Evolutionary conservation across 2,329 filamentous ascomycete genomes (phyloP).

Genomic region (Cryphonectria nitschkei): DNA sequence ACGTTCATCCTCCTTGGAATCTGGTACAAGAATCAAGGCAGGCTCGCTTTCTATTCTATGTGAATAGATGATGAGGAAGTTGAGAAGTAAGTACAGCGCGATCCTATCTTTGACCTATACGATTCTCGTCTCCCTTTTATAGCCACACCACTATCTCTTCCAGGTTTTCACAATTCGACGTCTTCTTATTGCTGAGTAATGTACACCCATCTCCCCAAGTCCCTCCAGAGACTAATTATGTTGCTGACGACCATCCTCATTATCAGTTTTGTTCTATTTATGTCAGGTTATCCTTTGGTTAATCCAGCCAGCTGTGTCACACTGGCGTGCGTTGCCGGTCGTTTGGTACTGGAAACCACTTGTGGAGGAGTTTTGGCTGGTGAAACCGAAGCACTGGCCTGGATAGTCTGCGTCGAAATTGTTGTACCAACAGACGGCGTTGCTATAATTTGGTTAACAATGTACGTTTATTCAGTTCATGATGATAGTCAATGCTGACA

Average conservation of each 20-base stretch:
- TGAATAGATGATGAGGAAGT: not conserved
- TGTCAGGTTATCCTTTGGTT: not conserved
- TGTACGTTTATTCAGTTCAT: too few relatives aligned
- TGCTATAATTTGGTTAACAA: not conserved
- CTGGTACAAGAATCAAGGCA: not conserved
- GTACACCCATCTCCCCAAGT: too few relatives aligned
- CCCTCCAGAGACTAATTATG: too few relatives aligned
- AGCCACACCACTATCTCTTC: too few relatives aligned
- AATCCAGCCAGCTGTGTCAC: not conserved
- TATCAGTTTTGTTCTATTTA: not conserved
- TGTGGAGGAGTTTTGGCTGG: not conserved
- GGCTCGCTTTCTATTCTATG: not conserved
- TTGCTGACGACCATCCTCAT: not conserved
- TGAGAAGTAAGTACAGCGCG: not conserved
- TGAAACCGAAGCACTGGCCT: conserved; percentile 9
- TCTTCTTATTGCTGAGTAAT: too few relatives aligned
- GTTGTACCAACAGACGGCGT: conserved; percentile 4
- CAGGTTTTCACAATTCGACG: too few relatives aligned
- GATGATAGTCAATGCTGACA: too few relatives aligned
- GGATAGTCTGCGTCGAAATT: not conserved
- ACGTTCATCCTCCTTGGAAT: not conserved
- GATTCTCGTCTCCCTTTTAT: too few relatives aligned
- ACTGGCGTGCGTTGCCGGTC: not conserved
- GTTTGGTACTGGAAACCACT: not conserved
- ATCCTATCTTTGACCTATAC: too few relatives aligned